Percentiles rank a stretch among this genome's conserved stretches.
Conservation (phyloP, 2,329 filamentous ascomycete genomes). For the Ciborinia camelliae region DNA sequence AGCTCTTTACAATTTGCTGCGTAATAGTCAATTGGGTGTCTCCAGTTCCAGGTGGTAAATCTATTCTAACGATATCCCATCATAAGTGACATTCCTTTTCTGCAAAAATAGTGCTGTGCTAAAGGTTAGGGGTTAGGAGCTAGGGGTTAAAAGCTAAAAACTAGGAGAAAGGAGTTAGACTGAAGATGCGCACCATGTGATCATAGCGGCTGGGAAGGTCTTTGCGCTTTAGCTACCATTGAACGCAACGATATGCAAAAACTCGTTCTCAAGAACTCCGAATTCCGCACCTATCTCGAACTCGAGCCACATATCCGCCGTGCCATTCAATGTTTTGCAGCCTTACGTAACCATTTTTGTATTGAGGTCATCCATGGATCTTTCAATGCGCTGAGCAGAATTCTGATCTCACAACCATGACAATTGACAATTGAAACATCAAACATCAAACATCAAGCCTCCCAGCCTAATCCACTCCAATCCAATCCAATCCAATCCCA, state of each 20-base stretch:
- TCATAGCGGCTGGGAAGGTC: too few species aligned
- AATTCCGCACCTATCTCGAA: conserved; percentile 85
- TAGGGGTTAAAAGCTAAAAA: too few species aligned
- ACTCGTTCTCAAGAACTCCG: conserved; percentile 72
- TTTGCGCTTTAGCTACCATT: conserved; percentile 89
- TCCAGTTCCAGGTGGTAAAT: conserved; percentile 90
- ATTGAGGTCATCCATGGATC: neutral
- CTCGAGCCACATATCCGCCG: conserved; percentile 91
- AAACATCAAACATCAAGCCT: too few species aligned
- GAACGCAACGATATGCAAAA: conserved; percentile 70
- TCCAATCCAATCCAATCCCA: too few species aligned
- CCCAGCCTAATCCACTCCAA: too few species aligned
- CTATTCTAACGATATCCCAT: too few species aligned
- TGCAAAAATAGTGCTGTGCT: too few species aligned
- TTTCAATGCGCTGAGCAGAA: neutral
- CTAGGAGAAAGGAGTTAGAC: too few species aligned
- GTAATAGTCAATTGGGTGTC: conserved; percentile 97
- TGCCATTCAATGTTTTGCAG: conserved; percentile 76
- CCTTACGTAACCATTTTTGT: conserved; percentile 17
- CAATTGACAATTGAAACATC: too few species aligned
- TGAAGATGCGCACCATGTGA: too few species aligned
- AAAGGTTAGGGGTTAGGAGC: too few species aligned
- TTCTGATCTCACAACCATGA: neutral
- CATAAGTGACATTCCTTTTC: too few species aligned
- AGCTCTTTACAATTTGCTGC: conserved; percentile 86